Evolutionary conservation across 495 filamentous ascomycete species (phyloP).

Genomic region (Poronia punctata): DNA sequence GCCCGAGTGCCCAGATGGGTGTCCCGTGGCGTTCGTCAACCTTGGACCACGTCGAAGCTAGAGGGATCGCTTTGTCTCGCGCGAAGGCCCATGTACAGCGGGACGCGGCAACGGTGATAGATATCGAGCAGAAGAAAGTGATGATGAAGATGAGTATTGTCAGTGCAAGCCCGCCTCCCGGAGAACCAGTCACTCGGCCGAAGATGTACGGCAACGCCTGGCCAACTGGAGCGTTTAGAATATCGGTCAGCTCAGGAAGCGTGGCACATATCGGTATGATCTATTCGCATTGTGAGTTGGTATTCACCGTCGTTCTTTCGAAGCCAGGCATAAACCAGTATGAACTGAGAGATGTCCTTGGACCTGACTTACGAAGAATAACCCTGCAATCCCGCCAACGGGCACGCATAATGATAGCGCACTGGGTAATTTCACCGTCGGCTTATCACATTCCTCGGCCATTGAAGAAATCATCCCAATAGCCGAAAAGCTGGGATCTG

Average conservation of each 20-base stretch:
- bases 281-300: constrained; percentile 1
- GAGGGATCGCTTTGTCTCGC: constrained; percentile 53
- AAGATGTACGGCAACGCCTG: constrained; percentile 50
- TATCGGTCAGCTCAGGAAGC: constrained; percentile 37
- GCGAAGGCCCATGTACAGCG: constrained; percentile 51
- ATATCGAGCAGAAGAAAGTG: constrained; percentile 46
- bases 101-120: constrained; percentile 44
- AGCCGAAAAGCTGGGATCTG: constrained; percentile 38
- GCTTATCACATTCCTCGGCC: constrained; percentile 50
- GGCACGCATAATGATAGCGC: constrained; percentile 54
- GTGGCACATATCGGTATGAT: constrained; percentile 28
- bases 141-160: constrained; percentile 63
- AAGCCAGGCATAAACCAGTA: no score
- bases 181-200: constrained; percentile 44
- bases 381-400: constrained; percentile 50
- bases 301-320: no score
- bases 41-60: constrained; percentile 53
- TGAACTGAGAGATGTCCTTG: constrained; percentile 22
- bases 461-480: constrained; percentile 56
- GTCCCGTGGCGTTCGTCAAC: constrained; percentile 38
- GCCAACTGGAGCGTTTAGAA: constrained; percentile 42
- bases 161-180: constrained; percentile 57
- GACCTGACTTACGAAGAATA: constrained; percentile 50
- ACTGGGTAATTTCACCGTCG: constrained; percentile 50
- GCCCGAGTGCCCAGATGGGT: constrained; percentile 46